Conservation (phyloP, 176 grass and related monocot species). For the Triticum urartu region DNA sequence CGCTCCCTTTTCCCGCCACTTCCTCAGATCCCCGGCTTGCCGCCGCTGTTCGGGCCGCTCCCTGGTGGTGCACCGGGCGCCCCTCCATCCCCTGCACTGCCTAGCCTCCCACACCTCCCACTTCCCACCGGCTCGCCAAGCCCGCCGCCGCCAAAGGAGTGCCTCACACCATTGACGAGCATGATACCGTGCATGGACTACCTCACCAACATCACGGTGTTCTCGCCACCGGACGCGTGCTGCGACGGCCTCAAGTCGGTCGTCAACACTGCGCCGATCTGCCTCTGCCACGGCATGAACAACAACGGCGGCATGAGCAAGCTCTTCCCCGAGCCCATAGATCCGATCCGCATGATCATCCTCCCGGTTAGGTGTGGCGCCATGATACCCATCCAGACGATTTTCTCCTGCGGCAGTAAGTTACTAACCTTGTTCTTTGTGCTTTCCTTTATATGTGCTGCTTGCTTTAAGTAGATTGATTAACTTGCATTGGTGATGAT, state of each 20-base stretch:
- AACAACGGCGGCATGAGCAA: slow-evolving; percentile 22
- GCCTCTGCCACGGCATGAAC: slow-evolving; percentile 42
- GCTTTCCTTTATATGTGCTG: background rate
- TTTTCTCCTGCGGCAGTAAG: slow-evolving; percentile 12
- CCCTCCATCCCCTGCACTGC: background rate
- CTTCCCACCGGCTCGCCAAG: background rate
- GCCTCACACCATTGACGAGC: slow-evolving; percentile 1
- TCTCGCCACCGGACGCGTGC: background rate
- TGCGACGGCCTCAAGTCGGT: slow-evolving; percentile 36
- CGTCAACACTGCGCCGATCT: slow-evolving; percentile 23
- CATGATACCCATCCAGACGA: background rate
- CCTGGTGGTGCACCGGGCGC: background rate
- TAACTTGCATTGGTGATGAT: background rate
- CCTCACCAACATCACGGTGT: slow-evolving; percentile 37
- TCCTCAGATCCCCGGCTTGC: background rate
- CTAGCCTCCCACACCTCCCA: background rate
- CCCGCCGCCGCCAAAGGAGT: slow-evolving; percentile 6
- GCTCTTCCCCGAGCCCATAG: slow-evolving; percentile 16
- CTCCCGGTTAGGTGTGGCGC: slow-evolving; percentile 15
- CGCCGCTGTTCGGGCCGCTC: background rate
- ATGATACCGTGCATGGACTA: slow-evolving; percentile 37
- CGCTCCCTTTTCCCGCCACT: background rate
- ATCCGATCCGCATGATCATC: slow-evolving; percentile 14
- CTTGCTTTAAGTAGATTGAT: background rate
- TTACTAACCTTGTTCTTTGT: background rate